Evolutionary conservation across 2,329 filamentous ascomycete genomes (phyloP), one percentile per base, ranked within the genome.

Genomic region (Stagonosporopsis chrysanthemi): DNA sequence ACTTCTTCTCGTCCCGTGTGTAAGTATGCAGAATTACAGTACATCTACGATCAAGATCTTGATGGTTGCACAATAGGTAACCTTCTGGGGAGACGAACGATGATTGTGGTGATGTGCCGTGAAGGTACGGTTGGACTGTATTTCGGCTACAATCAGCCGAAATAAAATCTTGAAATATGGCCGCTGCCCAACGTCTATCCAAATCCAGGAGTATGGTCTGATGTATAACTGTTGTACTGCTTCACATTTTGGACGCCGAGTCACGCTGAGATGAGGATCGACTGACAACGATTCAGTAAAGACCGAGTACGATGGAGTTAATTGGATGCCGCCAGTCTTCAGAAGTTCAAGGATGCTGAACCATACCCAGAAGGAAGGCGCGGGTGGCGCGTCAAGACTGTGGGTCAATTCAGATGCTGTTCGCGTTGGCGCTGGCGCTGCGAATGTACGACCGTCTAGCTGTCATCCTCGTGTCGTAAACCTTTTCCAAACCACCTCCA

Each of bases 121-220:
- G 29, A 28, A 24, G 14, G n/a, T 14, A 40, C 19, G 24, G 22
- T 8, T 9, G 14, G 24, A 40, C 22, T 4, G n/a, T 29, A n/a
- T 33, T 33, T 33, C 31, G 31, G 31, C 31, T 33, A 33, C 31
- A 33, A 33, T n/a, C 31, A 33, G 14, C 31, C 51, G 38, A 23
- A 24, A 15, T 24, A 22, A 14, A 2, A 24, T 1, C 8, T 24
- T 15, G 38, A 19, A 17, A 39, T 22, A 22, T 2, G 23, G 42
- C 44, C 44, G 40, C 38, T 33, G 19, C 38, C 31, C 24, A 49
- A 55, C 45, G 24, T 49, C 45, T 22, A 49, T 40, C 33, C 24
- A 26, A 14, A 3, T 24, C 29, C 15, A 4, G 31, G 19, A 17
- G 2, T 19, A 19, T 19, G 2, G 19, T 24, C 8, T 22, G 22